Conservation (phyloP, 257 asterid genomes). For the Sherardia arvensis region DNA sequence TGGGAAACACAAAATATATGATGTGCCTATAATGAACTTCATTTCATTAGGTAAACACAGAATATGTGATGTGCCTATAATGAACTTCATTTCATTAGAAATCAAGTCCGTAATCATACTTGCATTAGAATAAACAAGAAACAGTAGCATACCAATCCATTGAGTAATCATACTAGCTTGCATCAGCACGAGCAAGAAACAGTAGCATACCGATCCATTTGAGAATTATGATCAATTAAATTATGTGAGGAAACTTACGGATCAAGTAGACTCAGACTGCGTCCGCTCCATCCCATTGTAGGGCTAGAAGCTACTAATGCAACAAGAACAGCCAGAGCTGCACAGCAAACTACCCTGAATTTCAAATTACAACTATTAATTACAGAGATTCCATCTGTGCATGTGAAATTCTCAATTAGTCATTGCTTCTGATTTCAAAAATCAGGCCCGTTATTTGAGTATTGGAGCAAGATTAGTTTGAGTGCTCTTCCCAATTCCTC, state of each 20-base stretch:
- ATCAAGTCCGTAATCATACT: neutral
- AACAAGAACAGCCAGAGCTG: constrained; percentile 61
- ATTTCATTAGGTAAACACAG: too few species aligned
- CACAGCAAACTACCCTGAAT: constrained; percentile 69
- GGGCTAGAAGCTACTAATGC: constrained; percentile 99
- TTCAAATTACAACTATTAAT: constrained; percentile 3
- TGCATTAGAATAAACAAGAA: neutral
- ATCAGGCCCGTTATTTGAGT: neutral
- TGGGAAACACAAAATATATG: neutral
- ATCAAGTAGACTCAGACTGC: constrained; percentile 96
- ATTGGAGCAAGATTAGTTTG: neutral
- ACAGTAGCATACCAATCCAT: neutral
- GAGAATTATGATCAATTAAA: neutral
- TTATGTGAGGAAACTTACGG: constrained; percentile 50
- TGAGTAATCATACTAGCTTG: neutral
- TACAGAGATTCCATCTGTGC: neutral
- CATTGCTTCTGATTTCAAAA: neutral
- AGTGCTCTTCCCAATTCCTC: neutral
- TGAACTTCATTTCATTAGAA: neutral
- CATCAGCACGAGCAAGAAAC: neutral
- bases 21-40: neutral
- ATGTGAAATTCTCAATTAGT: neutral
- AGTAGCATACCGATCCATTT: neutral
- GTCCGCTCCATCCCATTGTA: constrained; percentile 98
- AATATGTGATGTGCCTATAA: neutral